These are phyloP conservation scores for Verticillium albo-atrum DNA, from an alignment of 2,329 filamentous ascomycete species.

Conservation along the genomic window DNA sequence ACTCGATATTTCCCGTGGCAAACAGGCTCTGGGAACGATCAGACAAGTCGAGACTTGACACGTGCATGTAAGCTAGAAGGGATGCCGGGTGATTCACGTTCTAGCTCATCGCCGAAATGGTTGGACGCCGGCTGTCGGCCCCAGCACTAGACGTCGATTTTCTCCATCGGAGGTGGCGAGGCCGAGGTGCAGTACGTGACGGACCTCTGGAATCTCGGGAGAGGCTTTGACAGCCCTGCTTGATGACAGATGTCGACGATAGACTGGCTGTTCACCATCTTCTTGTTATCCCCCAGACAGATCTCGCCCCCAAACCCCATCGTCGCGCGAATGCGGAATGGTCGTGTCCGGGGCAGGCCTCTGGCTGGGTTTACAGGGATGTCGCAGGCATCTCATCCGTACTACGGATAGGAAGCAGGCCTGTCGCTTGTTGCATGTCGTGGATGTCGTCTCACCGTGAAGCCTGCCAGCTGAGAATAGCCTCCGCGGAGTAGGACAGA, in stretches of 20 bases:
- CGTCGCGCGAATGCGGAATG: no score
- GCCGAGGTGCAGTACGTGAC: conserved; percentile 3
- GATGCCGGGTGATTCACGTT: neutral
- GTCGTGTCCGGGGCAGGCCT: neutral
- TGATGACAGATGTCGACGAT: neutral
- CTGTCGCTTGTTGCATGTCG: neutral
- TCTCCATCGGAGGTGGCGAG: conserved; percentile 7
- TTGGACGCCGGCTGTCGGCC: neutral
- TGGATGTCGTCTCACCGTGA: no score
- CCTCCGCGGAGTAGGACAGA: no score
- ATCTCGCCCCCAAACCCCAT: no score
- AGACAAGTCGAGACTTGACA: neutral
- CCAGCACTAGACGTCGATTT: neutral
- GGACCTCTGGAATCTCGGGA: no score
- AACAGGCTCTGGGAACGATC: neutral
- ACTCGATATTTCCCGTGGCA: neutral
- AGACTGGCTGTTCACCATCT: neutral
- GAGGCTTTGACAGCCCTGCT: neutral
- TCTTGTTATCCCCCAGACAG: neutral
- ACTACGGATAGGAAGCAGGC: neutral
- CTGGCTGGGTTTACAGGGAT: neutral
- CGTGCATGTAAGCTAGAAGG: neutral
- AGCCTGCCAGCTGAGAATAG: no score
- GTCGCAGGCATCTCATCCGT: neutral
- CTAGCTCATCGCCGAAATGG: neutral